phyloP scores from a whole-genome alignment of 2,329 filamentous ascomycete genomes.

The Chalaropsis thielavioides region DNA sequence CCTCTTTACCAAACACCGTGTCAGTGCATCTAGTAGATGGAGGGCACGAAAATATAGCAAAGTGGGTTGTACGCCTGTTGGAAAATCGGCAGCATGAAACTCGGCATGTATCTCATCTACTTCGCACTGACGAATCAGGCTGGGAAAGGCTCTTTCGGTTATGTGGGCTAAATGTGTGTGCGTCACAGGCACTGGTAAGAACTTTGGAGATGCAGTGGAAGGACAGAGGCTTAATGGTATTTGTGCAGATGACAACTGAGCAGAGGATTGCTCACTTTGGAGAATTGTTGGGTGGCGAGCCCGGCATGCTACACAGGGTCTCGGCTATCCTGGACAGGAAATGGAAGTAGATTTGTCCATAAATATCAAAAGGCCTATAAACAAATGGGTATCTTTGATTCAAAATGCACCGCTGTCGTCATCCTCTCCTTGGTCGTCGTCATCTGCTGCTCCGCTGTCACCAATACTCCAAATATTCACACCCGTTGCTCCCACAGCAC shows the following conservation, averaged over 20 bases:
- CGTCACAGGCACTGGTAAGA: conserved; percentile 25
- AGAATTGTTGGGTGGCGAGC: conserved; percentile 21
- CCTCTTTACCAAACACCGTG: conserved; percentile 28
- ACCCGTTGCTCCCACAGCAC: conserved; percentile 6
- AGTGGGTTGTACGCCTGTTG: conserved; percentile 41
- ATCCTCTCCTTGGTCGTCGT: background rate
- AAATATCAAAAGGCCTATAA: background rate
- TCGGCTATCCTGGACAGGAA: background rate
- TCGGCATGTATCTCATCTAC: conserved; percentile 23
- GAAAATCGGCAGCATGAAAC: conserved; percentile 29
- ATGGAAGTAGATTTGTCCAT: background rate
- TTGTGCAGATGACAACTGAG: conserved; percentile 23
- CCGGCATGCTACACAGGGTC: background rate
- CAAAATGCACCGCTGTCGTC: background rate
- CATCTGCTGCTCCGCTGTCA: background rate
- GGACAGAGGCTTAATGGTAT: conserved; percentile 23
- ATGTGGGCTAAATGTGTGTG: conserved; percentile 27
- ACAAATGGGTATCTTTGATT: background rate
- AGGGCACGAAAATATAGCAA: conserved; percentile 34
- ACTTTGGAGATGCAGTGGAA: conserved; percentile 22
- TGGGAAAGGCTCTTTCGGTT: conserved; percentile 28
- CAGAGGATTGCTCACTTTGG: conserved; percentile 22
- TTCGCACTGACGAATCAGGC: conserved; percentile 29
- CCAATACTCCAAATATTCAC: conserved; percentile 16
- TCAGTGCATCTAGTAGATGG: conserved; percentile 36